These are phyloP conservation scores for Microthlaspi erraticum DNA, from an alignment of 345 rosid species.

Conservation along the genomic window DNA sequence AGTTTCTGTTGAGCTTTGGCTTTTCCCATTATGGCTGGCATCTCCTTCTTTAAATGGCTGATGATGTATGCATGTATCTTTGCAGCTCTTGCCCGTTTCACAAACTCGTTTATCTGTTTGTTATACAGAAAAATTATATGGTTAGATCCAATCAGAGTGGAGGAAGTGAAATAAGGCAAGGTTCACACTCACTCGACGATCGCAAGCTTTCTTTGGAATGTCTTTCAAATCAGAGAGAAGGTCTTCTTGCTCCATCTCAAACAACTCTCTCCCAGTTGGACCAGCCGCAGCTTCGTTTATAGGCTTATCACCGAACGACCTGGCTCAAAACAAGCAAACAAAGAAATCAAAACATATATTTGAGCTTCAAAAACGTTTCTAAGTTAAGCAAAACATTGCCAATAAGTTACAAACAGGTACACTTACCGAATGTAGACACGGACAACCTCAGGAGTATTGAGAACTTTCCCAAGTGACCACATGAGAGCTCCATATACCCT, in stretches of 20 bases:
- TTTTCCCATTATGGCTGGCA: constrained; percentile 95
- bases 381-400: not conserved
- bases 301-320: constrained; percentile 95
- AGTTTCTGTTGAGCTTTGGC: constrained; percentile 88
- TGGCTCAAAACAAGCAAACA: constrained; percentile 47
- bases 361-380: constrained; percentile 22
- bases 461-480: constrained; percentile 99
- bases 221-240: constrained; percentile 88
- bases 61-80: constrained; percentile 91
- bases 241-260: constrained; percentile 93
- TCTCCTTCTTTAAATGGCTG: constrained; percentile 88
- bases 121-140: not conserved
- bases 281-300: constrained; percentile 76
- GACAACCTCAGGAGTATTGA: constrained; percentile 89
- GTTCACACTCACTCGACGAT: constrained; percentile 79
- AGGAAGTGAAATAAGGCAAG: constrained; percentile 13
- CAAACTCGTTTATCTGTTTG: constrained; percentile 91
- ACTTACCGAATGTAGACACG: constrained; percentile 95
- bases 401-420: constrained; percentile 11
- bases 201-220: constrained; percentile 97
- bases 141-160: constrained; percentile 14
- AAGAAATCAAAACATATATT: constrained; percentile 20
- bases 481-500: constrained; percentile 98
- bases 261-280: constrained; percentile 89
- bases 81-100: constrained; percentile 95